Evolutionary conservation across 2,329 filamentous ascomycete species (phyloP), one percentile per base, ranked within the genome.

Genomic region (Ilyonectria sp.): DNA sequence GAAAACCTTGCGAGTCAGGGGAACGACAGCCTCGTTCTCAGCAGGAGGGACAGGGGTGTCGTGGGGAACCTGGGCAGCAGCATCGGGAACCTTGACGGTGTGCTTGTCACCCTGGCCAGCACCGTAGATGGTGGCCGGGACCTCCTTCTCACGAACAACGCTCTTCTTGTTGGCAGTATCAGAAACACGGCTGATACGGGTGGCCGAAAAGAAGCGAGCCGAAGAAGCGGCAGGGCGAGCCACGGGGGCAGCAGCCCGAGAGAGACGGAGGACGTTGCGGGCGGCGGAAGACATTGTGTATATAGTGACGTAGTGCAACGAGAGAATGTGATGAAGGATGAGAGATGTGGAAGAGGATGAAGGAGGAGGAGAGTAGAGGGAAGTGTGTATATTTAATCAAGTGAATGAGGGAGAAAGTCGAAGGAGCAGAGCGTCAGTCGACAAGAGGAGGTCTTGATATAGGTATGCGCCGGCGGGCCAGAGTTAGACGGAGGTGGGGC

Each of bases 61-160:
- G 68, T 81, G 78, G 67, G 85, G 81, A 61, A 84, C 79, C 56
- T 82, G 80, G 65, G 82, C 79, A 65, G 83, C 82, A 46, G 69
- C 75, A 44, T 81, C 79, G 47, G 83, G 78, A 47, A 90, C 87
- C 54, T 86, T 86, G 63, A 90, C 87, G 63, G 83, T 88, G 79
- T 85, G 86, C 78, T 87, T 86, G 75, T 88, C 87, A 63, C 86
- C 86, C 72, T 87, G 78, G 60, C 80, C 80, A 50, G 77, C 73
- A 56, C 77, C 73, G 78, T 89, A 90, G 73, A 87, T 81, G 23
- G 87, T 87, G 62, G 89, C 86, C 31, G 87, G 86, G 17, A 90
- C 80, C 75, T 89, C 86, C 71, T 86, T 86, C 81, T 89, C 87
- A 69, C 84, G 85, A 69, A 89, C 85, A 13, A 87, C 85, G 65